Base-by-base conservation (phyloP, 2,329 filamentous ascomycete genomes). In the Blastomyces emzantsi region DNA sequence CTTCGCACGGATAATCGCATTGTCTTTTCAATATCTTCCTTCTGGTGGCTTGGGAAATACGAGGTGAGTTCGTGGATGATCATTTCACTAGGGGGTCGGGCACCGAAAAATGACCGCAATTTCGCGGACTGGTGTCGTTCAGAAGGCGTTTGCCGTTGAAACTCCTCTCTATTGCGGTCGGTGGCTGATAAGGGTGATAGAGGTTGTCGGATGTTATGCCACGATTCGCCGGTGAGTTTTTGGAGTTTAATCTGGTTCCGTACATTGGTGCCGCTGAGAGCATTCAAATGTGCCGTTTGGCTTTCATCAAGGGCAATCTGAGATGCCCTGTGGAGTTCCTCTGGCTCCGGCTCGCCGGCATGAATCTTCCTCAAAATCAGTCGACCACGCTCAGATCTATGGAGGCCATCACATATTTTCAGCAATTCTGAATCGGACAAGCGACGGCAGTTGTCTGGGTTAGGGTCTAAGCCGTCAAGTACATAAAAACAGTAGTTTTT, bases 401-500 rank as follows among this genome's bases (percentile, higher is more conserved):
- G 89, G 67, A 88, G 85, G 70, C 96, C 92, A 71, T 91, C 92
- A 76, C 95, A 95, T 62, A 97, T 90, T 65, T 90, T 87, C 83
- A 94, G 90, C 13, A 99, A 80, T 74, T 99, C 94, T 4, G 86
- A 87, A 71, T 99, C 94, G 43, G 88, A 87, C 49, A 97, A 81
- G 60, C 90, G 87, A 65, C 92, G 87, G 74, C 90, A 95, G 72
- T 92, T 87, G 60, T 83, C 84, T 39, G 91, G 88, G 69, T 94
- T 88, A 1, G 92, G 87, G 58, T 97, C 91, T 49, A 91, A 80
- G 60, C 92, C 93, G 68, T 90, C 88, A 64, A 97, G 81, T 0
- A 96, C 88, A 81, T 94, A 97, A 78, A 99, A 97, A 79, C 92
- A 97, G 78, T 96, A 97, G 72, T 95, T 96, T 70, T 92, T 86